Conservation (phyloP, 306 rosid species). For the Begonia masoniana region DNA sequence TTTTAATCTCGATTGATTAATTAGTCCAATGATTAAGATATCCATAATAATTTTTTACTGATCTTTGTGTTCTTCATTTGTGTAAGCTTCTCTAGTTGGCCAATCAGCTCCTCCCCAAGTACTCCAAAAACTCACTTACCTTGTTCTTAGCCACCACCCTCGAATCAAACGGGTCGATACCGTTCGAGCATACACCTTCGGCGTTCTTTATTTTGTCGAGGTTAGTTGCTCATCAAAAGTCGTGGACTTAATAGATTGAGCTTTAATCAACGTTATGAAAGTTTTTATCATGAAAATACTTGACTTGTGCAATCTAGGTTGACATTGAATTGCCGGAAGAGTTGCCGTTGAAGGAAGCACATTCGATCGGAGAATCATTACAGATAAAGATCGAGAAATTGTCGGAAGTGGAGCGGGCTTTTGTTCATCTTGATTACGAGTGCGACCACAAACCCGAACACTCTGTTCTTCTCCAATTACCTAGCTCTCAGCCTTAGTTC, state of each 20-base stretch:
- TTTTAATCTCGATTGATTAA: not conserved
- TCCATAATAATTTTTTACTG: too few species aligned
- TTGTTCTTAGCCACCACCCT: conserved; percentile 58
- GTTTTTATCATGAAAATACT: not conserved
- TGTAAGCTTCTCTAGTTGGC: conserved; percentile 87
- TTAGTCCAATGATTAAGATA: too few species aligned
- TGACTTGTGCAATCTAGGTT: conserved; percentile 32
- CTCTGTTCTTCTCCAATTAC: conserved; percentile 51
- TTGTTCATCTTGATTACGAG: conserved; percentile 91
- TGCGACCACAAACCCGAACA: conserved; percentile 96
- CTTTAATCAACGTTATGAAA: too few species aligned
- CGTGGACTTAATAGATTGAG: too few species aligned
- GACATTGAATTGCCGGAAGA: conserved; percentile 92
- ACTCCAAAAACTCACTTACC: conserved; percentile 76
- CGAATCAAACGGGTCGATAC: conserved; percentile 72
- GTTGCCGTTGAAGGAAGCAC: conserved; percentile 69
- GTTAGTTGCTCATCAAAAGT: conserved; percentile 14
- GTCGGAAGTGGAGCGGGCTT: conserved; percentile 77
- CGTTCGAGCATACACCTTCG: conserved; percentile 94
- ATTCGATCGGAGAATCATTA: conserved; percentile 57
- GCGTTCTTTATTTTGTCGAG: conserved; percentile 95
- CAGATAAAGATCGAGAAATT: conserved; percentile 71
- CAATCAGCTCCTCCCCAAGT: conserved; percentile 92
- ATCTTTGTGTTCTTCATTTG: too few species aligned
- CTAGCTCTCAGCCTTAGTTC: conserved; percentile 31